Percentiles rank a stretch among this genome's conserved stretches.
phyloP scores from a whole-genome alignment of 73 alveolate species.

The Tetrahymena thermophila region DNA sequence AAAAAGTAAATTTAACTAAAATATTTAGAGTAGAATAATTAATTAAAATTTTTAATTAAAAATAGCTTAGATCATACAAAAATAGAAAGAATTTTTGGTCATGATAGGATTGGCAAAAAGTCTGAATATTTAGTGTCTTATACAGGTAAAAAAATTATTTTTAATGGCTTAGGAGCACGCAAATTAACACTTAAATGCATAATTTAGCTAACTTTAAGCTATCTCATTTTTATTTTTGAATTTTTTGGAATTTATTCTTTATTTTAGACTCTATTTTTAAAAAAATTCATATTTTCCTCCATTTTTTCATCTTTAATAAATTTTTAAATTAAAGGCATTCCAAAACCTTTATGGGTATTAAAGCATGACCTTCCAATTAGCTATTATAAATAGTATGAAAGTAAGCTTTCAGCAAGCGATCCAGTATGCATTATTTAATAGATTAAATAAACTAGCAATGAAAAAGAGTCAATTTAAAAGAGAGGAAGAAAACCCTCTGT shows the following conservation, averaged over 20 bases:
- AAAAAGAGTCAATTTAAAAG: neutral
- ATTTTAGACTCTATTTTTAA: neutral
- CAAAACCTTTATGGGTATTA: neutral
- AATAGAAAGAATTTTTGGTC: neutral
- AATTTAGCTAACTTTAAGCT: neutral
- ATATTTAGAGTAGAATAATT: neutral
- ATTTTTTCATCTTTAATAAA: neutral
- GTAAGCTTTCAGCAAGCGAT: neutral
- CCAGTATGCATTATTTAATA: neutral
- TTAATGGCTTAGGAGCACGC: neutral
- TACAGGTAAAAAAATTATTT: neutral
- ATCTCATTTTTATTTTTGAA: neutral
- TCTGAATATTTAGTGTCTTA: neutral
- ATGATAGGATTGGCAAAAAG: neutral
- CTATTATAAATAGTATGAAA: neutral
- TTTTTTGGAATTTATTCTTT: neutral
- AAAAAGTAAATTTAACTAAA: neutral
- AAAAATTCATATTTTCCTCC: neutral
- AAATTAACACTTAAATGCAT: neutral
- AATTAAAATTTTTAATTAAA: neutral
- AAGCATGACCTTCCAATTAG: neutral
- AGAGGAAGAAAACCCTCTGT: neutral
- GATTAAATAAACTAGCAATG: neutral
- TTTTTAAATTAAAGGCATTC: neutral
- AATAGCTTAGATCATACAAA: neutral